Base-by-base conservation (phyloP, 768 basidiomycete species). In the Chiua virens region DNA sequence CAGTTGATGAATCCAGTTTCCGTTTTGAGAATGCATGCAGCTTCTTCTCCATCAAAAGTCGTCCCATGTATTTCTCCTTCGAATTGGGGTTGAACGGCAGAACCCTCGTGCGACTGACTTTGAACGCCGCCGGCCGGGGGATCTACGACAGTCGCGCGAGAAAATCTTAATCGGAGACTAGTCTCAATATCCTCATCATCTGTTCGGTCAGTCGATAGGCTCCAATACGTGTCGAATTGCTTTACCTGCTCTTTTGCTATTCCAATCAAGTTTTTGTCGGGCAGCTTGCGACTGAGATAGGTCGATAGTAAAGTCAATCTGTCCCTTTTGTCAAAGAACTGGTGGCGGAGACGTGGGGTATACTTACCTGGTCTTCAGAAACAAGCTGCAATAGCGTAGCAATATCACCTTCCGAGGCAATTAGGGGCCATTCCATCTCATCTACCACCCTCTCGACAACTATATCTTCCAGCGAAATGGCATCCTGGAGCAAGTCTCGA, bases 141-240 rank as follows among this genome's bases (percentile, higher is more conserved):
- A 30, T 60, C 66, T 22, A 42, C 13, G 15, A 35, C 43, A n/a
- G 46, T n/a, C 22, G 23, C 39, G 35, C 40, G 39, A 50, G 62
- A 57, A 54, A 75, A 75, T 45, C 70, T 78, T 42, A 85, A 73
- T 54, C 71, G 71, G 45, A 93, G 73, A 8, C 71, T 65, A 5
- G 86, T 88, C 69, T 94, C 91, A 42, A 92, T 85, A 59, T 92
- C 81, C 66, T 92, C 87, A 60, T 94, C 91, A 62, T 91, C 91
- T 92, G 56, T 35, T 38, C 25, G 30, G 35, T 53, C 20, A 42
- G 47, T 55, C 56, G 54, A 45, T 27, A 37, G 14, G 10, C 40
- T 38, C n/a, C 10, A 46, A 42, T 43, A 7, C 18, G 20, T 39
- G 14, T 45, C 34, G 47, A 34, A 34, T 27, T 10, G 20, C 27